Percentiles rank a stretch among this genome's conserved stretches.
phyloP scores from a whole-genome alignment of 805 yeast species.

The Saccharomycopsis sp. region DNA sequence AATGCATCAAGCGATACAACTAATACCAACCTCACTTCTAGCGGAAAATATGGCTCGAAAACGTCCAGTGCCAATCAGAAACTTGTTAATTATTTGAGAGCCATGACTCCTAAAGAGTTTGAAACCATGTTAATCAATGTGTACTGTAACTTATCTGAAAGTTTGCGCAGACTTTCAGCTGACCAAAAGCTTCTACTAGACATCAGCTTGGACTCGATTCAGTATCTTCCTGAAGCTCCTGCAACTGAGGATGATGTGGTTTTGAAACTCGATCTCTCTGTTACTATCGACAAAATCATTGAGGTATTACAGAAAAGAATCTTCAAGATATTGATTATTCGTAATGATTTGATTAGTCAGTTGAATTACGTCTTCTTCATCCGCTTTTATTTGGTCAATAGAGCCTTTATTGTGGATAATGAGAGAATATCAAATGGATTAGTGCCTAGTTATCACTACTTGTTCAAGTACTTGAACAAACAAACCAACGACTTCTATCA shows the following conservation, averaged over 20 bases:
- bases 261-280: slow-evolving; percentile 55
- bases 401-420: slow-evolving; percentile 72
- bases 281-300: slow-evolving; percentile 59
- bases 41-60: slow-evolving; percentile 6
- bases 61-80: slow-evolving; percentile 21
- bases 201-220: slow-evolving; percentile 46
- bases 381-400: slow-evolving; percentile 56
- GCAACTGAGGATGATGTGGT: slow-evolving; percentile 25
- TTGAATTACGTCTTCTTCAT: slow-evolving; percentile 58
- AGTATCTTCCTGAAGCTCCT: slow-evolving; percentile 27
- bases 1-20: slow-evolving; percentile 7
- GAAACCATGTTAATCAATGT: slow-evolving; percentile 59
- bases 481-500: slow-evolving; percentile 14
- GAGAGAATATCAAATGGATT: slow-evolving; percentile 46
- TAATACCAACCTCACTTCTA: slow-evolving; percentile 12
- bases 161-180: slow-evolving; percentile 61
- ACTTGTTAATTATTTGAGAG: slow-evolving; percentile 46
- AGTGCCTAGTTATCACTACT: slow-evolving; percentile 5
- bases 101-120: slow-evolving; percentile 68
- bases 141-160: slow-evolving; percentile 60
- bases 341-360: slow-evolving; percentile 56
- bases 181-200: slow-evolving; percentile 80
- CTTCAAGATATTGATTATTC: slow-evolving; percentile 68
- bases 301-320: slow-evolving; percentile 68
- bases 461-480: slow-evolving; percentile 16